phyloP scores from a whole-genome alignment of 306 rosid species.

The Dalbergia oliveri region DNA sequence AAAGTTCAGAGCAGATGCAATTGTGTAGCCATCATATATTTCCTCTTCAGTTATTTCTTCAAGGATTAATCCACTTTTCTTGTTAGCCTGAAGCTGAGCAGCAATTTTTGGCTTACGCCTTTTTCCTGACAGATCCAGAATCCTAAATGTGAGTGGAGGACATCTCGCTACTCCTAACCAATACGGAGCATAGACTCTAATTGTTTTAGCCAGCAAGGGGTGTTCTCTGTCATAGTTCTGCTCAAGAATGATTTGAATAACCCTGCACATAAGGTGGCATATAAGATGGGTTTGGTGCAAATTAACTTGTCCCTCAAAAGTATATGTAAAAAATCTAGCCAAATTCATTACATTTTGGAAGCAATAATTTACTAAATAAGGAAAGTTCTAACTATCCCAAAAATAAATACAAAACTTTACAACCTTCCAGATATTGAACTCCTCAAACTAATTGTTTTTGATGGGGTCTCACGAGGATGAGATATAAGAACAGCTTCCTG shows the following conservation, averaged over 20 bases:
- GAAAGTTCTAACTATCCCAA: slow-evolving; percentile 31
- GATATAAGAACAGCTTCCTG: slow-evolving; percentile 96
- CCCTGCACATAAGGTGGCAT: slow-evolving; percentile 68
- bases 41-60: slow-evolving; percentile 96
- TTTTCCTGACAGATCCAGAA: slow-evolving; percentile 71
- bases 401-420: slow-evolving; percentile 35
- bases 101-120: slow-evolving; percentile 57
- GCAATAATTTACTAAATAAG: slow-evolving; percentile 25
- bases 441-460: slow-evolving; percentile 85
- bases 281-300: slow-evolving; percentile 43
- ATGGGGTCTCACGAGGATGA: slow-evolving; percentile 75
- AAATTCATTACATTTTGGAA: slow-evolving; percentile 23
- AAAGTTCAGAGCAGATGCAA: slow-evolving; percentile 85
- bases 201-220: slow-evolving; percentile 70
- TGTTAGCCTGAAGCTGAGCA: slow-evolving; percentile 59
- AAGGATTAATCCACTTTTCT: slow-evolving; percentile 57
- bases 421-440: slow-evolving; percentile 98
- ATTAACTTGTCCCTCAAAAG: slow-evolving; percentile 41
- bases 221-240: slow-evolving; percentile 70
- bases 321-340: slow-evolving; percentile 13
- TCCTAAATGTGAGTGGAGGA: slow-evolving; percentile 83
- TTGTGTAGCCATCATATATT: slow-evolving; percentile 78
- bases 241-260: slow-evolving; percentile 87
- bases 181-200: slow-evolving; percentile 89
- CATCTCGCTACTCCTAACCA: slow-evolving; percentile 87